These are phyloP conservation scores for Excoecaria cochinchinensis DNA, from an alignment of 345 rosid genomes.

Conservation along the genomic window DNA sequence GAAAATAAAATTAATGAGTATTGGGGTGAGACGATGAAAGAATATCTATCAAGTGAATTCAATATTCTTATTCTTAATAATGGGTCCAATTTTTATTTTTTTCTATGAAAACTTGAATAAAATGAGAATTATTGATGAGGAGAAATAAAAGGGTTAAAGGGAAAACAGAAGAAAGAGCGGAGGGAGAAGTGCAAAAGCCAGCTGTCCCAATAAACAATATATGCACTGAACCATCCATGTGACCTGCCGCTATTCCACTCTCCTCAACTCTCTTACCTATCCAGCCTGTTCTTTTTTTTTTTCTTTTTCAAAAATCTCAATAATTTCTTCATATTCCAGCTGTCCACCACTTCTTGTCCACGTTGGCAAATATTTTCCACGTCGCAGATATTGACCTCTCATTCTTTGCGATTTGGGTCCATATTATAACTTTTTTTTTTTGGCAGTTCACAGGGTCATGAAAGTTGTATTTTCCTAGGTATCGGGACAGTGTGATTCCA, in stretches of 20 bases:
- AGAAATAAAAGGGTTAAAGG: background rate
- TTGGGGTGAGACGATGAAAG: too few species aligned
- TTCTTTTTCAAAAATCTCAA: background rate
- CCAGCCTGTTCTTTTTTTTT: constrained; percentile 7
- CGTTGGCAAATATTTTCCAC: background rate
- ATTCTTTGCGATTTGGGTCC: background rate
- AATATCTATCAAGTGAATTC: too few species aligned
- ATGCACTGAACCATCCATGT: background rate
- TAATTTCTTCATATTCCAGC: background rate
- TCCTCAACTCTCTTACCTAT: background rate
- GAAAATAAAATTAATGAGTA: too few species aligned
- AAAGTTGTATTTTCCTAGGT: background rate
- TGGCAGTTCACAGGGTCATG: background rate
- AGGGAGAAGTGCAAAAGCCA: background rate
- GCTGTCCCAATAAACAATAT: constrained; percentile 1
- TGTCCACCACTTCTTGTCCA: constrained; percentile 10
- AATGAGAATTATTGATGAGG: background rate
- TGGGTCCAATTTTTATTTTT: too few species aligned
- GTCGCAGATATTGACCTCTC: background rate
- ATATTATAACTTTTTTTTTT: background rate
- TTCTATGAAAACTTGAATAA: background rate
- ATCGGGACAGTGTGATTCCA: background rate
- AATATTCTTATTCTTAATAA: too few species aligned
- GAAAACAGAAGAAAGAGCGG: background rate
- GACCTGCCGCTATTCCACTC: background rate